Base-by-base conservation (phyloP, 2,329 filamentous ascomycete species). In the Akanthomyces uredinophilus region DNA sequence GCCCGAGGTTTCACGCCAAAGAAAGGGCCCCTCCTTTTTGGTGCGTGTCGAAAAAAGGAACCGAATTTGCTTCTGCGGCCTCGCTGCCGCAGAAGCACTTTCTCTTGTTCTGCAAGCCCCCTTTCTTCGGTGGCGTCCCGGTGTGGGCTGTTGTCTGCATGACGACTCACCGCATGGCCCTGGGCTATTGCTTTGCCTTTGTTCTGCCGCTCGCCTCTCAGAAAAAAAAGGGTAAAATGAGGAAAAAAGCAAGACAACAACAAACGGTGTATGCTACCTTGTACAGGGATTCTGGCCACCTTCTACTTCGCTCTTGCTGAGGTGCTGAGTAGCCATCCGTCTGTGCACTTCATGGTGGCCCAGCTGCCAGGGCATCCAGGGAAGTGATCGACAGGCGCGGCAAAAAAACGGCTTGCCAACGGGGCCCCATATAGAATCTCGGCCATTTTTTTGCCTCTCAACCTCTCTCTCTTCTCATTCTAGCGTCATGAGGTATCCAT, bases 61-160 rank as follows among this genome's bases (percentile, higher is more conserved):
- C 39, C 8, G 11, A 58, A n/a, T 37, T 50, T 58, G 55, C 55
- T 58, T 58, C 55, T 58, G 20, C 55, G 55, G 55, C 53, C 22
- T 41, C 55, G 32, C 14, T 58, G 8, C 53, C 53, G 53, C 46
- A 27, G 4, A 8, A 6, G 27, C 27, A 29, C 13, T 44, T 43
- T 10, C n/a, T 22, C 6, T 24, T 57, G 27, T 18, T 39, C 44
- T 58, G 29, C 55, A 47, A 49, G 44, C 20, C 54, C 29, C 43
- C 43, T 22, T 20, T 51, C 57, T 35, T 32, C 47, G 57, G 47
- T 52, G 57, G 37, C 57, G 24, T 2, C 18, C 20, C 20, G 20
- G 14, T 5, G 55, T 39, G 43, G 55, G 55, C 55, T 49, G 29
- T 37, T n/a, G 22, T 20, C 44, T 32, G 44, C 55, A 58, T 27